Conservation (phyloP, 495 filamentous ascomycete species). For the Hypoxylon fuscum region DNA sequence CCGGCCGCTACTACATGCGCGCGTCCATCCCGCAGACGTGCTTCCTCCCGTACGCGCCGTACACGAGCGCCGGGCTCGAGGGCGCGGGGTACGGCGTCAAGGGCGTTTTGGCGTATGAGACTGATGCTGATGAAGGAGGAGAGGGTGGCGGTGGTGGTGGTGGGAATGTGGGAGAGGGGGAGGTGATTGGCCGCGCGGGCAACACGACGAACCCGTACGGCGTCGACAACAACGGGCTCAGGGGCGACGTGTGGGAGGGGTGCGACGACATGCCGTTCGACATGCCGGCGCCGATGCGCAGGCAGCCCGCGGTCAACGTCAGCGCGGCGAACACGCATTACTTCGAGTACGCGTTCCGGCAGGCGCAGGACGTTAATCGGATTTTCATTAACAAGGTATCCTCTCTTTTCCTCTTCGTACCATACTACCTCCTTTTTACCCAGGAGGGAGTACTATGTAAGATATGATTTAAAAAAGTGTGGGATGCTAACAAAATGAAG, state of each 20-base stretch:
- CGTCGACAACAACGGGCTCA: conserved; percentile 37
- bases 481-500: conserved; percentile 8
- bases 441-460: too few relatives aligned
- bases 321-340: conserved; percentile 43
- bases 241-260: conserved; percentile 46
- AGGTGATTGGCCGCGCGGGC: conserved; percentile 36
- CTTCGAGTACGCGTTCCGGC: conserved; percentile 45
- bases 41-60: conserved; percentile 43
- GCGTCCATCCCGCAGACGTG: conserved; percentile 42
- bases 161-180: background rate
- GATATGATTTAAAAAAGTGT: background rate
- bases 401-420: too few relatives aligned
- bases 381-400: conserved; percentile 47
- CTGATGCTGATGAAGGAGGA: background rate
- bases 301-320: conserved; percentile 34
- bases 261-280: conserved; percentile 49
- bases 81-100: conserved; percentile 26
- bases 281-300: conserved; percentile 43
- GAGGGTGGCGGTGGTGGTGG: background rate
- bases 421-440: too few relatives aligned
- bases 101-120: conserved; percentile 41
- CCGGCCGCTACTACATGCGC: conserved; percentile 42
- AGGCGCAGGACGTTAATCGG: conserved; percentile 46
- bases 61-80: conserved; percentile 40
- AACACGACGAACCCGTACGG: conserved; percentile 45